Conservation (phyloP, 2,329 filamentous ascomycete species). For the Fonsecaea multimorphosa region DNA sequence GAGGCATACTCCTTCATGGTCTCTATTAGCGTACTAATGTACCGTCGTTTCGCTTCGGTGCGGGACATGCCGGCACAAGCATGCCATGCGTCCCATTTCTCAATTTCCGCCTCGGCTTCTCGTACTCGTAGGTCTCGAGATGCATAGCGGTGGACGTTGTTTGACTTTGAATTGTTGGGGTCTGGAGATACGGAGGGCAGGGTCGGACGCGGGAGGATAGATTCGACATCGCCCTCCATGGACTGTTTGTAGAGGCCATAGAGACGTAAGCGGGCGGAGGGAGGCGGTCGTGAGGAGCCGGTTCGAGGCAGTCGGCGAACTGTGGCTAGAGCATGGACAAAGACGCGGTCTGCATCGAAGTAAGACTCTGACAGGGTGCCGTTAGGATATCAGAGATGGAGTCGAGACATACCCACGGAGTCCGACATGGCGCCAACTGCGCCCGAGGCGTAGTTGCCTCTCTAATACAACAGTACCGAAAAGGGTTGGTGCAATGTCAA, state of each 20-base stretch:
- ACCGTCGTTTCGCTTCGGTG: slow-evolving; percentile 91
- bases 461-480: neutral
- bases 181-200: slow-evolving; percentile 38
- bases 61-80: slow-evolving; percentile 79
- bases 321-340: slow-evolving; percentile 97
- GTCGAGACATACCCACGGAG: slow-evolving; percentile 52
- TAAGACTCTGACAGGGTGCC: slow-evolving; percentile 4
- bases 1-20: slow-evolving; percentile 97
- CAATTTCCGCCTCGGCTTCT: slow-evolving; percentile 52
- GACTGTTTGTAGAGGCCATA: slow-evolving; percentile 99
- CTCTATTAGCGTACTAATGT: slow-evolving; percentile 91
- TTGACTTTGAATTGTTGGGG: slow-evolving; percentile 31
- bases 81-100: slow-evolving; percentile 84
- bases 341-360: slow-evolving; percentile 80
- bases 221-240: slow-evolving; percentile 95
- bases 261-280: slow-evolving; percentile 81
- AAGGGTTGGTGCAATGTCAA: slow-evolving; percentile 12
- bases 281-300: slow-evolving; percentile 84
- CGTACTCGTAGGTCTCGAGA: slow-evolving; percentile 42
- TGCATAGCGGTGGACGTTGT: slow-evolving; percentile 38
- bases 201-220: slow-evolving; percentile 84
- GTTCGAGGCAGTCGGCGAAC: slow-evolving; percentile 97
- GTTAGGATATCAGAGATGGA: neutral
- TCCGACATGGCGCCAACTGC: slow-evolving; percentile 42
- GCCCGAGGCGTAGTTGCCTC: slow-evolving; percentile 9